phyloP scores from a whole-genome alignment of 1,139 yeast species.

The Diutina ranongensis region DNA sequence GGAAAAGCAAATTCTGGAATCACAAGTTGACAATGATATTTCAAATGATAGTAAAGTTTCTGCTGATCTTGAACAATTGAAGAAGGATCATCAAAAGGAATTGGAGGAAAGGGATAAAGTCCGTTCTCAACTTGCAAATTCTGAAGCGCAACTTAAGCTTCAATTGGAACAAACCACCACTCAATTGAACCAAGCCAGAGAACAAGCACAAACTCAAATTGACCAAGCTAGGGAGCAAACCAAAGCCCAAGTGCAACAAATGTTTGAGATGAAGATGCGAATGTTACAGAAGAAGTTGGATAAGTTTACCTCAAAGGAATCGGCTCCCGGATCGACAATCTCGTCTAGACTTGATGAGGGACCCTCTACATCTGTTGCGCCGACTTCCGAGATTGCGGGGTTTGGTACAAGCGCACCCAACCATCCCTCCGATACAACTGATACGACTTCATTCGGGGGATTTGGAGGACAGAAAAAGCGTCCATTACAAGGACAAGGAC shows the following conservation, averaged over 20 bases:
- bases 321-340: too few relatives aligned
- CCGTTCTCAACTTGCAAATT: background rate
- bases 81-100: background rate
- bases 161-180: background rate
- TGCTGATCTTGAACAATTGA: background rate
- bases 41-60: too few relatives aligned
- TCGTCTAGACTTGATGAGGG: too few relatives aligned
- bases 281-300: conserved; percentile 4
- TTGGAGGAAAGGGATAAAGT: background rate
- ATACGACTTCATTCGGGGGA: background rate
- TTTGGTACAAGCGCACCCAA: too few relatives aligned
- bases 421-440: too few relatives aligned
- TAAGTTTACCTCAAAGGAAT: background rate
- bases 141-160: background rate
- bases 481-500: background rate
- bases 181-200: background rate
- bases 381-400: background rate
- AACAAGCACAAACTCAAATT: background rate
- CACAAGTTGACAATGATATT: too few relatives aligned
- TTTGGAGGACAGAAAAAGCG: background rate
- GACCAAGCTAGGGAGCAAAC: background rate
- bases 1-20: background rate
- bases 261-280: conserved; percentile 1
- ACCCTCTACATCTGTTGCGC: too few relatives aligned
- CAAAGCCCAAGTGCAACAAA: background rate